Conservation (phyloP, 2,329 filamentous ascomycete species). For the Pseudogymnoascus sp. region DNA sequence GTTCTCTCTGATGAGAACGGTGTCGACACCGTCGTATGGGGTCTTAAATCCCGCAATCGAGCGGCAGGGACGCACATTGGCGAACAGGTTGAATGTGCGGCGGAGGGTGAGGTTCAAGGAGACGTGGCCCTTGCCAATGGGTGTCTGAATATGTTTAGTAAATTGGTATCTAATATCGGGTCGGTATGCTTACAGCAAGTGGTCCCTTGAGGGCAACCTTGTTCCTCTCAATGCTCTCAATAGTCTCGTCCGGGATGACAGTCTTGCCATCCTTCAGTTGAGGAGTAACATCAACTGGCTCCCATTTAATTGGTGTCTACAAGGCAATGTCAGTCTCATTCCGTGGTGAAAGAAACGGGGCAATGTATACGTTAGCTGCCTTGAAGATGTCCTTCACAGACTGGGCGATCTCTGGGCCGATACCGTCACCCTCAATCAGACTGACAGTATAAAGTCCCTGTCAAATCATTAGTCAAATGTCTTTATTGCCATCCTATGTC, state of each 20-base stretch:
- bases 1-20: conserved; percentile 97
- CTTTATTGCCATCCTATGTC: conserved; percentile 10
- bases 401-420: conserved; percentile 94
- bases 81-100: conserved; percentile 99
- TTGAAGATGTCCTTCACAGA: conserved; percentile 98
- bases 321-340: conserved; percentile 17
- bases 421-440: conserved; percentile 97
- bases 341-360: background rate
- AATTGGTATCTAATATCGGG: conserved; percentile 14
- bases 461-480: conserved; percentile 16
- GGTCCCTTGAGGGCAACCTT: conserved; percentile 97
- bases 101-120: conserved; percentile 97
- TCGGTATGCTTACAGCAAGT: conserved; percentile 61
- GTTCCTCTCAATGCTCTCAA: conserved; percentile 88
- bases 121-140: conserved; percentile 97
- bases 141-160: conserved; percentile 50
- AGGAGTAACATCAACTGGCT: conserved; percentile 92
- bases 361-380: conserved; percentile 68
- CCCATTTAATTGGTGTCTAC: conserved; percentile 89
- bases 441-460: conserved; percentile 94
- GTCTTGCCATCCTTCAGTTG: conserved; percentile 92
- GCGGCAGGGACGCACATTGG: conserved; percentile 96
- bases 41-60: conserved; percentile 98
- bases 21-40: conserved; percentile 94
- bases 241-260: conserved; percentile 84